phyloP scores from a whole-genome alignment of 371 early-diverging fungal genomes.

The Actinomucor elegans region DNA sequence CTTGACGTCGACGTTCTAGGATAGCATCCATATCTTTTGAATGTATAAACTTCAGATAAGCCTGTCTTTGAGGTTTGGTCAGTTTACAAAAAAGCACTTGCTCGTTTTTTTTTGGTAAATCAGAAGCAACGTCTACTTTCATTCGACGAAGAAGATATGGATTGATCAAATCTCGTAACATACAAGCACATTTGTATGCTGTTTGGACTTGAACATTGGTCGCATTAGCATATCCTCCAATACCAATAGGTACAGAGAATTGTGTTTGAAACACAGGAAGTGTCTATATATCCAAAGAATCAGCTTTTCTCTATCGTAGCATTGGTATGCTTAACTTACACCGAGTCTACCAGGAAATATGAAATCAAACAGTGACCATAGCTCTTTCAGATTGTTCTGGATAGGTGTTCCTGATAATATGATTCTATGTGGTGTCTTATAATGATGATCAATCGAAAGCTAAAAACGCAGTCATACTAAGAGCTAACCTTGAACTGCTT shows the following conservation, averaged over 20 bases:
- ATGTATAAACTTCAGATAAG: conserved; percentile 79
- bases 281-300: conserved; percentile 41
- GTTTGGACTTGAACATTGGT: conserved; percentile 86
- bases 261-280: conserved; percentile 91
- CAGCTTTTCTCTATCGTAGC: too few species aligned
- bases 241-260: conserved; percentile 88
- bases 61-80: conserved; percentile 72
- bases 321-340: conserved; percentile 28
- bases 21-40: conserved; percentile 76
- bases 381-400: conserved; percentile 96
- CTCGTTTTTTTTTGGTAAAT: conserved; percentile 93
- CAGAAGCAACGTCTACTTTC: conserved; percentile 92
- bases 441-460: not conserved
- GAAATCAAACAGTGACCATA: conserved; percentile 98
- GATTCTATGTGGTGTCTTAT: conserved; percentile 80
- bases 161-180: conserved; percentile 88
- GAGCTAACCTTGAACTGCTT: conserved; percentile 79
- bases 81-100: conserved; percentile 93
- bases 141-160: conserved; percentile 93
- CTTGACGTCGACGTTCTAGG: conserved; percentile 80
- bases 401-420: conserved; percentile 98
- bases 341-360: conserved; percentile 94
- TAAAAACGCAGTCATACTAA: too few species aligned
- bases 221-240: conserved; percentile 94
- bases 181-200: conserved; percentile 90